Evolutionary conservation across 805 yeast species (phyloP).

Genomic region (Candida xiaguanensis): DNA sequence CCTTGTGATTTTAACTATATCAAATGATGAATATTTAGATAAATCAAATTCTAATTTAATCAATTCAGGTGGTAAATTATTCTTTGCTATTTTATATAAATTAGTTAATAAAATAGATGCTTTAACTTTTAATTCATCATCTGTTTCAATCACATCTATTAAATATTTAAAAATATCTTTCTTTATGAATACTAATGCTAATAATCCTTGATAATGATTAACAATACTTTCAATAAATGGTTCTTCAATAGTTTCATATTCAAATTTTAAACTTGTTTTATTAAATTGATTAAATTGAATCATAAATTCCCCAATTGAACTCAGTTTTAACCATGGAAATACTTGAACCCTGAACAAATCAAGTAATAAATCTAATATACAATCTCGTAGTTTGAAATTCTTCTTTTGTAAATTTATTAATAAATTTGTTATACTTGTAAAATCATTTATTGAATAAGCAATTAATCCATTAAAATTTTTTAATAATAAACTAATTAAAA

Average conservation of each 20-base stretch:
- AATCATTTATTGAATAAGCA: slow-evolving; percentile 55
- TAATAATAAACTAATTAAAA: slow-evolving; percentile 55
- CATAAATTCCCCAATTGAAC: slow-evolving; percentile 20
- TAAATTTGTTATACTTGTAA: slow-evolving; percentile 52
- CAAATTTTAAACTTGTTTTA: slow-evolving; percentile 9
- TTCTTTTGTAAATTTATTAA: slow-evolving; percentile 57
- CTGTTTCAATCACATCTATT: slow-evolving; percentile 35
- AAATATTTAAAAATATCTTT: slow-evolving; percentile 49
- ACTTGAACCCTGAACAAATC: slow-evolving; percentile 62
- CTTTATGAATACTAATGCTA: slow-evolving; percentile 52
- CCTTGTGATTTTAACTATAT: slow-evolving; percentile 44
- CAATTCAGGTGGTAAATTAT: slow-evolving; percentile 50
- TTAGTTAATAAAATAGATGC: slow-evolving; percentile 65
- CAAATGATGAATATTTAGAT: slow-evolving; percentile 40
- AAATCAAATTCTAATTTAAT: slow-evolving; percentile 14
- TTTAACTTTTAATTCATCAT: slow-evolving; percentile 47
- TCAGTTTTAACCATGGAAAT: slow-evolving; percentile 46
- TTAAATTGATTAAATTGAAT: slow-evolving; percentile 9
- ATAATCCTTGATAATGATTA: slow-evolving; percentile 64
- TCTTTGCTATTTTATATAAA: slow-evolving; percentile 50
- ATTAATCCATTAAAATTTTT: slow-evolving; percentile 77
- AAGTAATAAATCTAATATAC: slow-evolving; percentile 66
- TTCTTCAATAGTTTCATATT: slow-evolving; percentile 9
- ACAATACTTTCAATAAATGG: slow-evolving; percentile 23
- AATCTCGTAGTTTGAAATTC: slow-evolving; percentile 52